phyloP scores from a whole-genome alignment of 2,329 filamentous ascomycete species.

The Dryadomyces quercus-mongolicae region DNA sequence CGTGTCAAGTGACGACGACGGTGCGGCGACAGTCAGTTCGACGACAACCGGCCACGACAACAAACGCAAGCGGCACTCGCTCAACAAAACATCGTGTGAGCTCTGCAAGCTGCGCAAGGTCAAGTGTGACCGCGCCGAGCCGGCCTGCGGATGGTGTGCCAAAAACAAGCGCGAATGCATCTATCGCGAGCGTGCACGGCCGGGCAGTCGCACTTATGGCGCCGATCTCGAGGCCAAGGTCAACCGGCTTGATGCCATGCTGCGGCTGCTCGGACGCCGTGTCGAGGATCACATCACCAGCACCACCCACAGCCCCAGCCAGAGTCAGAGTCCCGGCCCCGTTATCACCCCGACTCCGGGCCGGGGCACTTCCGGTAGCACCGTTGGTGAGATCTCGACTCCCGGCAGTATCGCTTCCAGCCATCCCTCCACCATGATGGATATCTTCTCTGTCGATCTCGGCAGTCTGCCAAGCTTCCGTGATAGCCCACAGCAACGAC shows the following conservation, averaged over 20 bases:
- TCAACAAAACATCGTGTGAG: constrained; percentile 44
- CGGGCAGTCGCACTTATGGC: constrained; percentile 55
- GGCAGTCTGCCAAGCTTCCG: neutral
- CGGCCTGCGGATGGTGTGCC: constrained; percentile 56
- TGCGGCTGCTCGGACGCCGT: constrained; percentile 42
- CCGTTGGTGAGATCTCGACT: too few species aligned
- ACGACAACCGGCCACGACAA: neutral
- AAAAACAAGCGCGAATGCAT: constrained; percentile 51
- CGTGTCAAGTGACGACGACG: neutral
- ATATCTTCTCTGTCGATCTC: neutral
- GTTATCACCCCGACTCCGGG: neutral
- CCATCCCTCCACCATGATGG: neutral
- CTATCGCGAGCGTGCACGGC: constrained; percentile 57
- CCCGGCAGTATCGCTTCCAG: too few species aligned
- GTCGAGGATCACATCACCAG: constrained; percentile 10
- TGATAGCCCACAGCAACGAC: neutral
- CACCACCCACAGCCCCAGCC: constrained; percentile 17
- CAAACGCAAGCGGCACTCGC: constrained; percentile 20
- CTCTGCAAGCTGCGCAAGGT: constrained; percentile 73
- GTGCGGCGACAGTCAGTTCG: neutral
- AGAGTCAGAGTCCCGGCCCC: neutral
- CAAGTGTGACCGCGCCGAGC: constrained; percentile 65
- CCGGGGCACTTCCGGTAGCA: neutral
- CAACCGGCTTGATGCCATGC: constrained; percentile 54
- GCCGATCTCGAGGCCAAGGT: constrained; percentile 61